Conservation (phyloP, 495 filamentous ascomycete species). For the Beverwykella pulmonaria region DNA sequence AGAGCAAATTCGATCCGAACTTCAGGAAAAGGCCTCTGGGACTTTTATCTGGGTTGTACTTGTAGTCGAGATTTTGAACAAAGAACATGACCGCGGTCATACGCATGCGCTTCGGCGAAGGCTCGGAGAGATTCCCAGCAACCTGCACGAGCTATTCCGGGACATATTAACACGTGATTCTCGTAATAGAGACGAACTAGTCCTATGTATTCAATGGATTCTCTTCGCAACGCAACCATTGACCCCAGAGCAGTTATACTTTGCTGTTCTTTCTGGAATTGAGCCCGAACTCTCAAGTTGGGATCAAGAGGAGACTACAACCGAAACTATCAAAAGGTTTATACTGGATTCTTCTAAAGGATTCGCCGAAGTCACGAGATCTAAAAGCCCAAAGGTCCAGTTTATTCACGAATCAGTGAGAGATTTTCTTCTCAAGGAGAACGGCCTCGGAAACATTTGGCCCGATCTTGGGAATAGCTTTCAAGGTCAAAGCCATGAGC, state of each 20-base stretch:
- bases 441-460: constrained; percentile 12
- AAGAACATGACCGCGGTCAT: constrained; percentile 22
- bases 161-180: constrained; percentile 18
- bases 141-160: constrained; percentile 30
- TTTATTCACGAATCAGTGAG: constrained; percentile 36
- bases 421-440: constrained; percentile 30
- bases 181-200: background rate
- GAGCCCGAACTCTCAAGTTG: constrained; percentile 8
- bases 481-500: constrained; percentile 23
- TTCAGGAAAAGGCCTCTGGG: constrained; percentile 27
- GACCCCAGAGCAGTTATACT: constrained; percentile 23
- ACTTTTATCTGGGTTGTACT: constrained; percentile 36
- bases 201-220: constrained; percentile 25
- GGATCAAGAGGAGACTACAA: constrained; percentile 15
- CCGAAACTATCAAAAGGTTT: constrained; percentile 8
- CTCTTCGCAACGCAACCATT: constrained; percentile 24
- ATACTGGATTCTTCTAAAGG: constrained; percentile 27
- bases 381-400: constrained; percentile 17
- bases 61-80: constrained; percentile 31
- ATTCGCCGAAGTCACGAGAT: constrained; percentile 10
- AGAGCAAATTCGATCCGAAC: constrained; percentile 13
- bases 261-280: constrained; percentile 25
- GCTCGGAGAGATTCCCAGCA: constrained; percentile 25
- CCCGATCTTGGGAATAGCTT: constrained; percentile 15
- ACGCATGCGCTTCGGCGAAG: constrained; percentile 9